Percentiles rank a stretch among this genome's conserved stretches.
Evolutionary conservation across 306 rosid species (phyloP).

Genomic region (Citrullus colocynthis): DNA sequence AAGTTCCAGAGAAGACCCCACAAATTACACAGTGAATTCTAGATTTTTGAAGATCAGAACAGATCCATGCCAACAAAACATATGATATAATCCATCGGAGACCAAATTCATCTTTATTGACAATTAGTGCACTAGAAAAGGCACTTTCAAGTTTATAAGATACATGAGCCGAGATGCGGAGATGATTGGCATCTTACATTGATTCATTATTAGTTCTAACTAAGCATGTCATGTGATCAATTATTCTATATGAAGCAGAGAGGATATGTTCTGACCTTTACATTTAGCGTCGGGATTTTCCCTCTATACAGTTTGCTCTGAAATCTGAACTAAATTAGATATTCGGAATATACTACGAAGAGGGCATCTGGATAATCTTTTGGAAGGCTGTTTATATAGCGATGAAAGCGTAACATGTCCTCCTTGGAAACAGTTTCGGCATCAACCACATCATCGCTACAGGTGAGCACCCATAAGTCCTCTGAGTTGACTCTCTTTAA

Average conservation of each 20-base stretch:
- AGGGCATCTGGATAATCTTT: conserved; percentile 88
- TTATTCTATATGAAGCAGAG: conserved; percentile 19
- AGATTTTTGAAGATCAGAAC: neutral
- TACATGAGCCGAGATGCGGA: neutral
- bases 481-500: conserved; percentile 87
- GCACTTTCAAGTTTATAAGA: conserved; percentile 8
- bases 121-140: conserved; percentile 1
- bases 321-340: conserved; percentile 41
- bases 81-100: neutral
- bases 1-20: neutral
- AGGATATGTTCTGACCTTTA: conserved; percentile 42
- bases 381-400: conserved; percentile 75
- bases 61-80: neutral
- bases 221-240: conserved; percentile 9
- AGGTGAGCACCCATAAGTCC: conserved; percentile 91
- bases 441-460: conserved; percentile 81
- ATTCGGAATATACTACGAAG: conserved; percentile 78
- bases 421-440: conserved; percentile 70
- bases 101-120: conserved; percentile 6
- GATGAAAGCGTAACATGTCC: conserved; percentile 71
- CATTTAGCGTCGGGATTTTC: conserved; percentile 38
- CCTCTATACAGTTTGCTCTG: conserved; percentile 51
- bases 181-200: neutral
- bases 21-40: neutral
- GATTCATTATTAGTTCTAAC: conserved; percentile 8